A percentile compares a stretch with the other conserved stretches of the same genome.
phyloP scores from a whole-genome alignment of 805 yeast genomes.

The Myxozyma melibiosi region DNA sequence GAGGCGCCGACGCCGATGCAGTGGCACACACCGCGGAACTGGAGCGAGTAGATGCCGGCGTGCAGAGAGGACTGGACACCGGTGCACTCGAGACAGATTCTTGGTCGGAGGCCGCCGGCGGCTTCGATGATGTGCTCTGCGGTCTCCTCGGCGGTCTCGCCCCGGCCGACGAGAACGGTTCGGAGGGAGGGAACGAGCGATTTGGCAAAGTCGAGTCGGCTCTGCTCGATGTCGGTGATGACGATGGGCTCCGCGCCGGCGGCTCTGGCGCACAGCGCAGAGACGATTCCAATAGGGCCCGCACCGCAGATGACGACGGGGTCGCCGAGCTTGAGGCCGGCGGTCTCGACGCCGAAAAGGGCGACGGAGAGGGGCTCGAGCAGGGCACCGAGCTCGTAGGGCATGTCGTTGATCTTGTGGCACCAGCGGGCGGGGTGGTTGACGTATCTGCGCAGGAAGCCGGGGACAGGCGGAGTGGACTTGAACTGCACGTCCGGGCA shows the following conservation, averaged over 20 bases:
- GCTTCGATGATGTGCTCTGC: slow-evolving; percentile 39
- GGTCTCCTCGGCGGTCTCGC: slow-evolving; percentile 46
- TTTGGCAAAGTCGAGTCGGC: slow-evolving; percentile 53
- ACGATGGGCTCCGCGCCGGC: slow-evolving; percentile 57
- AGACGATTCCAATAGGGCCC: slow-evolving; percentile 60
- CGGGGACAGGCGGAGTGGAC: slow-evolving; percentile 45
- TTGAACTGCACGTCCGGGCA: slow-evolving; percentile 44
- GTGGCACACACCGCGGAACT: slow-evolving; percentile 52
- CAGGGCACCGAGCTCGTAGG: slow-evolving; percentile 57
- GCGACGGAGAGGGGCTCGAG: slow-evolving; percentile 60
- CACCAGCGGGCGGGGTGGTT: slow-evolving; percentile 45
- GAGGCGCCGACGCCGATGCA: slow-evolving; percentile 58
- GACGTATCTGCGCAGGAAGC: slow-evolving; percentile 43
- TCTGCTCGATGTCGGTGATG: slow-evolving; percentile 52
- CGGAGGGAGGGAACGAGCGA: slow-evolving; percentile 50
- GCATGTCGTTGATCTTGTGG: slow-evolving; percentile 46
- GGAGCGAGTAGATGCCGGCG: slow-evolving; percentile 50
- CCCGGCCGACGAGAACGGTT: slow-evolving; percentile 49
- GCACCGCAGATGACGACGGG: slow-evolving; percentile 56
- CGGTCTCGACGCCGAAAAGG: slow-evolving; percentile 54
- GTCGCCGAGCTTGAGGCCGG: slow-evolving; percentile 53
- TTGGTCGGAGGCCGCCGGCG: slow-evolving; percentile 51
- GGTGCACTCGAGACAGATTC: slow-evolving; percentile 55
- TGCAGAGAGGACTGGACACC: slow-evolving; percentile 54
- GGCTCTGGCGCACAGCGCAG: slow-evolving; percentile 53